Conservation (phyloP, 2,329 filamentous ascomycete genomes). For the Leptographium procerum region DNA sequence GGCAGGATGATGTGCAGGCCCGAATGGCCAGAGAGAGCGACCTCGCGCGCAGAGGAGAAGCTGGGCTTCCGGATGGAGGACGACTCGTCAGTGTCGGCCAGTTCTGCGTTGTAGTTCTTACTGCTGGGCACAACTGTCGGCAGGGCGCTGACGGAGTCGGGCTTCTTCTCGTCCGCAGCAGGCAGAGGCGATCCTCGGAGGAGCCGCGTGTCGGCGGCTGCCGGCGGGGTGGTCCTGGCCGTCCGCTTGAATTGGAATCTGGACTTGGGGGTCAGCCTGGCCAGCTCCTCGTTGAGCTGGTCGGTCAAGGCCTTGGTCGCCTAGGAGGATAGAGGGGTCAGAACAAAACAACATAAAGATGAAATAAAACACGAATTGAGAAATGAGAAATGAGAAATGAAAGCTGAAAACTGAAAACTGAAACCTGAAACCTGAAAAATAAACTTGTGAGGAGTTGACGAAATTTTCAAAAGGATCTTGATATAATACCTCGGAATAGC, state of each 20-base stretch:
- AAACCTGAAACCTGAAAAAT: too few relatives aligned
- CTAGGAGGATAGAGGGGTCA: conserved; percentile 23
- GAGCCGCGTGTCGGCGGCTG: conserved; percentile 31
- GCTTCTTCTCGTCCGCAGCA: conserved; percentile 17
- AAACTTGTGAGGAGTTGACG: too few relatives aligned
- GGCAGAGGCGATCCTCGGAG: conserved; percentile 13
- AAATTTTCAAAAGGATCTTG: too few relatives aligned
- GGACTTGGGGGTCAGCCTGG: conserved; percentile 58
- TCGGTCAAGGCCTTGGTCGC: conserved; percentile 72
- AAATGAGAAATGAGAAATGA: too few relatives aligned
- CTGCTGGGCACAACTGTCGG: conserved; percentile 16
- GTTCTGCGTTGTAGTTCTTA: conserved; percentile 48
- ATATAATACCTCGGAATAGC: conserved; percentile 71
- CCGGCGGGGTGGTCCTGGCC: conserved; percentile 3
- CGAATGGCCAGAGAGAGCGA: conserved; percentile 56
- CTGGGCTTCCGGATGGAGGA: conserved; percentile 44
- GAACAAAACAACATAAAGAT: neutral
- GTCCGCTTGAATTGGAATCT: conserved; percentile 68
- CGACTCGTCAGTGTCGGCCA: conserved; percentile 27
- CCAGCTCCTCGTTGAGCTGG: conserved; percentile 59
- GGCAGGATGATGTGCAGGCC: conserved; percentile 70
- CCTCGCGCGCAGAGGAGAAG: conserved; percentile 48
- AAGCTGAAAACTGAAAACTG: too few relatives aligned
- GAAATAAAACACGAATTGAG: conserved; percentile 7
- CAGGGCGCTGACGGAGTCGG: conserved; percentile 27